These are phyloP conservation scores for Phytophthora idaei DNA, from an alignment of 352 stramenopile genomes.

Conservation along the genomic window DNA sequence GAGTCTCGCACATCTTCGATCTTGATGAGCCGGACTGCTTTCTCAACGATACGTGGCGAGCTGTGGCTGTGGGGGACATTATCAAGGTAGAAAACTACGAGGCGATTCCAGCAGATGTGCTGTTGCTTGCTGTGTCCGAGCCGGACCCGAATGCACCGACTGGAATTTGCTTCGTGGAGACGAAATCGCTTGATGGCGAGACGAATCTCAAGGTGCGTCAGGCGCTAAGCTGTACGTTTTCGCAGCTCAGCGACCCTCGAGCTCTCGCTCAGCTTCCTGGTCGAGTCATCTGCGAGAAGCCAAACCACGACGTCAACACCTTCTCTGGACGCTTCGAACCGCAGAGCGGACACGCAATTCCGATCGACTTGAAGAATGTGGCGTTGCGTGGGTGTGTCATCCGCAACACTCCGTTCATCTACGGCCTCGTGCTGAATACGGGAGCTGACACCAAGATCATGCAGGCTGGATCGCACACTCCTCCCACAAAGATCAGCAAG, in stretches of 20 bases:
- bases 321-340: slow-evolving; percentile 84
- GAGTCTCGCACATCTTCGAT: slow-evolving; percentile 70
- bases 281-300: slow-evolving; percentile 73
- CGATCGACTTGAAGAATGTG: slow-evolving; percentile 88
- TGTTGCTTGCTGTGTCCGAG: slow-evolving; percentile 79
- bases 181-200: slow-evolving; percentile 87
- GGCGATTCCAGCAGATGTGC: slow-evolving; percentile 77
- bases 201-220: slow-evolving; percentile 90
- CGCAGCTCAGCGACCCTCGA: slow-evolving; percentile 73
- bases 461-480: slow-evolving; percentile 76
- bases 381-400: slow-evolving; percentile 83
- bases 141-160: slow-evolving; percentile 60
- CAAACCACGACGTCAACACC: slow-evolving; percentile 89
- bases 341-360: slow-evolving; percentile 77
- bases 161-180: slow-evolving; percentile 89
- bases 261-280: slow-evolving; percentile 71
- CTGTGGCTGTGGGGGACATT: slow-evolving; percentile 80
- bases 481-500: slow-evolving; percentile 77
- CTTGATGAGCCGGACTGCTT: slow-evolving; percentile 48
- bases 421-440: slow-evolving; percentile 85
- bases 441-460: slow-evolving; percentile 89
- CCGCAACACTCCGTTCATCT: slow-evolving; percentile 80
- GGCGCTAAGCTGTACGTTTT: slow-evolving; percentile 82
- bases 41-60: slow-evolving; percentile 55
- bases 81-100: slow-evolving; percentile 91